These are phyloP conservation scores for Malassezia yamatoensis DNA, from an alignment of 1,284 basidiomycete genomes.

Conservation along the genomic window DNA sequence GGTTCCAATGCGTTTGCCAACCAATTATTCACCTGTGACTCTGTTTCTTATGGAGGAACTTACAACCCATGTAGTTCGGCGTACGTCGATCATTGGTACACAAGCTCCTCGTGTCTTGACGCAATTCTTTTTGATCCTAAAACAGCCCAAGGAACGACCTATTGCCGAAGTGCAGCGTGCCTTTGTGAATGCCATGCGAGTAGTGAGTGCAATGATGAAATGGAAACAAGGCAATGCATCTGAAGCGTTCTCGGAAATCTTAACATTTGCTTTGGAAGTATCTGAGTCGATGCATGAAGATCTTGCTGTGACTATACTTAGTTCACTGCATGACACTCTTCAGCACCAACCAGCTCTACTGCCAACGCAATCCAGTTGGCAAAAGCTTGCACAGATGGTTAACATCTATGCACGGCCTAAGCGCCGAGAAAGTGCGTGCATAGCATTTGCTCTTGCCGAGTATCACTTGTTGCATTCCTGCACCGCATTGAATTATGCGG, in stretches of 20 bases:
- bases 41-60: conserved; percentile 89
- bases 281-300: conserved; percentile 67
- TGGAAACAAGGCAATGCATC: conserved; percentile 57
- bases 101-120: conserved; percentile 88
- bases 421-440: conserved; percentile 75
- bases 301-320: conserved; percentile 79
- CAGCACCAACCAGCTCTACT: conserved; percentile 52
- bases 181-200: conserved; percentile 55
- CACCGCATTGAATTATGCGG: conserved; percentile 67
- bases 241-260: conserved; percentile 84
- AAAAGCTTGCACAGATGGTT: conserved; percentile 78
- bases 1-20: neutral
- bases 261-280: conserved; percentile 75
- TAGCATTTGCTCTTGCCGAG: conserved; percentile 60
- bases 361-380: conserved; percentile 90
- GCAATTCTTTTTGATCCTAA: conserved; percentile 71
- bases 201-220: conserved; percentile 15
- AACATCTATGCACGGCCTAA: conserved; percentile 62
- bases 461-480: conserved; percentile 49
- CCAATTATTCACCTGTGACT: conserved; percentile 74
- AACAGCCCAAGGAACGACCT: conserved; percentile 69
- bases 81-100: conserved; percentile 67
- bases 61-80: conserved; percentile 60
- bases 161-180: conserved; percentile 88
- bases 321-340: conserved; percentile 69